Base-by-base conservation (phyloP, 2,329 filamentous ascomycete genomes). In the Orbilia oligospora region DNA sequence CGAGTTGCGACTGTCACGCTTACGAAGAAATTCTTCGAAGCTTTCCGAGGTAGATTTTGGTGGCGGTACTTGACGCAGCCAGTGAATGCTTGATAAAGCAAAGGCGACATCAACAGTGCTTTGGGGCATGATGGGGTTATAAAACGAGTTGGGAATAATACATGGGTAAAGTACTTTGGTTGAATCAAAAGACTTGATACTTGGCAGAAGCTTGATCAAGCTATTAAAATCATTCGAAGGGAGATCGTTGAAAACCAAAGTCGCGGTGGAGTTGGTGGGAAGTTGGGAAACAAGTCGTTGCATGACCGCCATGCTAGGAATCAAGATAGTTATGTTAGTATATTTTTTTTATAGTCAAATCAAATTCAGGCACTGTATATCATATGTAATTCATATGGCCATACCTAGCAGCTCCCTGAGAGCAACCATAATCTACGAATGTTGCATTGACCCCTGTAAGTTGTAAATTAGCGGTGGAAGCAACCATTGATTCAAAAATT, bases 221-320 rank as follows among this genome's bases (percentile, higher is more conserved):
- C 64, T 76, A 14, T 68, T 69, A 36, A 69, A 69, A 22, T 76
- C 71, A n/a, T 76, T 76, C 6, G 71, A 76, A 56, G 71, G 71
- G n/a, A 76, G 64, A 48, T 76, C 64, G 22, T 76, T 76, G 33
- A 76, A 76, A 2, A 56, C 24, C 6, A 76, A 10, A 0, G 46
- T 68, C 1, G 64, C 64, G 3, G 18, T 36, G 14, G 55, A 76
- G 12, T 30, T 8, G 1, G 64, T 10, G 14, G 30, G 64, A 2
- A 76, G 64, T 18, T 55, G 53, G 0, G 64, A 27, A 22, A 76
- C 48, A 5, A 76, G 64, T 12, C 12, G 22, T 46, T 56, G 24
- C 64, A 76, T 76, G 0, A 65, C 71, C 1, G 44, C 44, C 20
- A 64, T 33, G n/a, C 71, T 76, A 16, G 30, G 16, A 41, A 3